A percentile compares a stretch with the other conserved stretches of the same genome.
Conservation (phyloP, 805 yeast species). For the Tetrapisispora fleetii region DNA sequence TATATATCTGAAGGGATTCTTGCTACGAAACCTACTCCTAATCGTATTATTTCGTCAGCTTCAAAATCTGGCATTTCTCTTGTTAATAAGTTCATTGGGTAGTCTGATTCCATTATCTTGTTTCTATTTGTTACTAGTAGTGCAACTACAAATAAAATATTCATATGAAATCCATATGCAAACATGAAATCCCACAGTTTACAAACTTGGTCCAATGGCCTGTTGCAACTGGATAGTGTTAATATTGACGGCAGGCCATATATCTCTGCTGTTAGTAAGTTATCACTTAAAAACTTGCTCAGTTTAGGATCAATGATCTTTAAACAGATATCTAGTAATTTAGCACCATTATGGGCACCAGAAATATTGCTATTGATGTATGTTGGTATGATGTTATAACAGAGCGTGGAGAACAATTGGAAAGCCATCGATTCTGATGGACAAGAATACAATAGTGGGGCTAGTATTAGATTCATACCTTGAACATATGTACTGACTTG, state of each 20-base stretch:
- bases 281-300: slow-evolving; percentile 35
- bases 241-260: slow-evolving; percentile 79
- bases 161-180: slow-evolving; percentile 86
- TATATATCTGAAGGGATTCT: slow-evolving; percentile 60
- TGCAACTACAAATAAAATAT: slow-evolving; percentile 73
- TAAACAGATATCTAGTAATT: slow-evolving; percentile 64
- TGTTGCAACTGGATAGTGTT: slow-evolving; percentile 82
- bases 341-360: slow-evolving; percentile 71
- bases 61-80: slow-evolving; percentile 58
- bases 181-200: slow-evolving; percentile 83
- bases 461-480: slow-evolving; percentile 80
- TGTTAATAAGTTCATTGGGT: slow-evolving; percentile 67
- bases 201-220: slow-evolving; percentile 66
- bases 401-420: slow-evolving; percentile 52
- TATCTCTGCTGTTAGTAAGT: slow-evolving; percentile 64
- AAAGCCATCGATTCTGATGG: slow-evolving; percentile 83
- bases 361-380: slow-evolving; percentile 67
- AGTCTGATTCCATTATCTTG: slow-evolving; percentile 41
- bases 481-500: slow-evolving; percentile 51
- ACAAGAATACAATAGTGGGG: slow-evolving; percentile 69
- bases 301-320: slow-evolving; percentile 66
- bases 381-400: slow-evolving; percentile 59
- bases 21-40: slow-evolving; percentile 72
- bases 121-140: slow-evolving; percentile 60
- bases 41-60: slow-evolving; percentile 63